These are phyloP conservation scores for Myriosclerotinia scirpicola DNA, from an alignment of 2,329 filamentous ascomycete species.

Conservation along the genomic window DNA sequence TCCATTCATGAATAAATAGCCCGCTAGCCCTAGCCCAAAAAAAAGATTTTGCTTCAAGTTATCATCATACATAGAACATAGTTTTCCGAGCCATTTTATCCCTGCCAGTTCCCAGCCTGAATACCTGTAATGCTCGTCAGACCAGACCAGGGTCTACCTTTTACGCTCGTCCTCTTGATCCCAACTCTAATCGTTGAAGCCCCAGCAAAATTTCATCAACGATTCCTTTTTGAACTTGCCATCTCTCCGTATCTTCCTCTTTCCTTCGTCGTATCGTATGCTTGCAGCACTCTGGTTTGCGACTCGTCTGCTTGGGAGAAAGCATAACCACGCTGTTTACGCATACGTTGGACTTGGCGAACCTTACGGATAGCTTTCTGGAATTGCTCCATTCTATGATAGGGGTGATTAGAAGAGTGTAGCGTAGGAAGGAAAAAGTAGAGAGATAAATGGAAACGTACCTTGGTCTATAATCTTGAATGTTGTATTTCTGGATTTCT, in stretches of 20 bases:
- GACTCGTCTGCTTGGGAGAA: slow-evolving; percentile 97
- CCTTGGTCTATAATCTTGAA: slow-evolving; percentile 96
- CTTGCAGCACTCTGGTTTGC: slow-evolving; percentile 91
- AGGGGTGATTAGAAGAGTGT: slow-evolving; percentile 23
- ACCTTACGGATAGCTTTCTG: slow-evolving; percentile 99
- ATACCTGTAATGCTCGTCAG: slow-evolving; percentile 1
- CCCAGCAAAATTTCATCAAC: not conserved
- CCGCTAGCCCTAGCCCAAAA: slow-evolving; percentile 17
- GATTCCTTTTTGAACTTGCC: slow-evolving; percentile 44
- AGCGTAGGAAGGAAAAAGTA: slow-evolving; percentile 25
- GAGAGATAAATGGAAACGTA: slow-evolving; percentile 46
- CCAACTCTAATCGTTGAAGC: not conserved
- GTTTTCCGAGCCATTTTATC: slow-evolving; percentile 8
- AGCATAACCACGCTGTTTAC: slow-evolving; percentile 96
- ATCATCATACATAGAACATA: slow-evolving; percentile 21
- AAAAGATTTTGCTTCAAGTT: slow-evolving; percentile 14
- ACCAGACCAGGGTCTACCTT: slow-evolving; percentile 16
- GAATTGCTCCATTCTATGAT: slow-evolving; percentile 91
- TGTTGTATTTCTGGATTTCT: slow-evolving; percentile 99
- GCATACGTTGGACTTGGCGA: slow-evolving; percentile 96
- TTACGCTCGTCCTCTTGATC: not conserved
- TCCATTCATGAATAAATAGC: slow-evolving; percentile 6
- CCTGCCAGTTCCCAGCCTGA: slow-evolving; percentile 1
- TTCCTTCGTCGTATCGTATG: slow-evolving; percentile 93
- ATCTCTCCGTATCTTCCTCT: slow-evolving; percentile 95